phyloP scores from a whole-genome alignment of 192 early-diverging fungal species.

The Irineochytrium annulatum region DNA sequence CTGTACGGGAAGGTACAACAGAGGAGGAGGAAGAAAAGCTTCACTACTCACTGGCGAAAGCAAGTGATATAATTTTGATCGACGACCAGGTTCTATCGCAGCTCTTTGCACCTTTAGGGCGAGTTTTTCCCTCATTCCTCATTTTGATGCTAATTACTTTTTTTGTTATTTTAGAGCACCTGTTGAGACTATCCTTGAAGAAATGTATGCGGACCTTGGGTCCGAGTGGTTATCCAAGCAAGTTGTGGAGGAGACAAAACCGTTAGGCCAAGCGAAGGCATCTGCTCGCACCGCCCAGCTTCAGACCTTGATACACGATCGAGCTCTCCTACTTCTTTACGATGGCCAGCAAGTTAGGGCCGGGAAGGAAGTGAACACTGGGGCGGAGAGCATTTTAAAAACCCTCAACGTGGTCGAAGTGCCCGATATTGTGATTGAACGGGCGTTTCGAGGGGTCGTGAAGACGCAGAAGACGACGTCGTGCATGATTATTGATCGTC shows the following conservation, averaged over 20 bases:
- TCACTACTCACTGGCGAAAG: slow-evolving; percentile 59
- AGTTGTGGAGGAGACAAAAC: slow-evolving; percentile 51
- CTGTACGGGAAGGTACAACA: slow-evolving; percentile 16
- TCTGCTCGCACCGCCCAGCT: slow-evolving; percentile 48
- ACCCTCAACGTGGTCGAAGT: slow-evolving; percentile 66
- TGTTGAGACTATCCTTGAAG: slow-evolving; percentile 67
- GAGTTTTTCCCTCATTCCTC: slow-evolving; percentile 2
- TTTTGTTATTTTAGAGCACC: slow-evolving; percentile 44
- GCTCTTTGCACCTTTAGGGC: slow-evolving; percentile 68
- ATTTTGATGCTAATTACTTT: slow-evolving; percentile 1
- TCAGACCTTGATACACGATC: slow-evolving; percentile 62
- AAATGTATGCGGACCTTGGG: slow-evolving; percentile 57
- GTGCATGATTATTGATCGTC: slow-evolving; percentile 42
- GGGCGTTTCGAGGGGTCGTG: slow-evolving; percentile 37
- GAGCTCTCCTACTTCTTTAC: slow-evolving; percentile 73
- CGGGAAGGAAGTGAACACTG: slow-evolving; percentile 40
- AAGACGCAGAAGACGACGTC: slow-evolving; percentile 59
- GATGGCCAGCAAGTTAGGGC: slow-evolving; percentile 47
- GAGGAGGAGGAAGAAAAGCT: slow-evolving; percentile 34
- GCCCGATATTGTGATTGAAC: slow-evolving; percentile 56
- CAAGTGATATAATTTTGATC: slow-evolving; percentile 70
- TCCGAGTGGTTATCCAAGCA: slow-evolving; percentile 61
- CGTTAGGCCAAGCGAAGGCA: slow-evolving; percentile 40
- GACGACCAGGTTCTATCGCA: slow-evolving; percentile 71
- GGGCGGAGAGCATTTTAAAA: slow-evolving; percentile 52